phyloP scores from a whole-genome alignment of 768 basidiomycete species.

The Collybiopsis confluens region DNA sequence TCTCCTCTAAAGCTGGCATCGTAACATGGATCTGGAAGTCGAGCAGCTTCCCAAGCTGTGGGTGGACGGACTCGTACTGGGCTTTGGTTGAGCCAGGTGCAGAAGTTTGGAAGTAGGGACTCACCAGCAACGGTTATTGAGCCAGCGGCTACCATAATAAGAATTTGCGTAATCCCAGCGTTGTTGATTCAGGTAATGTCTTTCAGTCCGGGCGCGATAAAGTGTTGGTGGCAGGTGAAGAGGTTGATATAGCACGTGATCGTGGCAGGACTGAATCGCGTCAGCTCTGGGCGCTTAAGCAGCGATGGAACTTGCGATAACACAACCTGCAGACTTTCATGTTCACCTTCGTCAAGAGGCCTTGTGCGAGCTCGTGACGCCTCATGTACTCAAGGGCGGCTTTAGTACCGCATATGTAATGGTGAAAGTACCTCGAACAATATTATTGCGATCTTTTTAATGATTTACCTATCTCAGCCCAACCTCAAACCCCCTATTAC shows the following conservation, averaged over 20 bases:
- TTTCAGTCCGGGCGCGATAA: neutral
- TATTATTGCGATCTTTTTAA: constrained; percentile 10
- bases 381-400: constrained; percentile 87
- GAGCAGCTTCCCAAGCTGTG: constrained; percentile 76
- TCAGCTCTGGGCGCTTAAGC: neutral
- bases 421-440: constrained; percentile 43
- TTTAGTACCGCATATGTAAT: constrained; percentile 94
- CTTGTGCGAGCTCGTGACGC: constrained; percentile 77
- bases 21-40: constrained; percentile 72
- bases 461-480: too few species aligned
- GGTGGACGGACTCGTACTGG: constrained; percentile 90
- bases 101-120: constrained; percentile 15
- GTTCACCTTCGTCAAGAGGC: constrained; percentile 92
- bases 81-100: constrained; percentile 4
- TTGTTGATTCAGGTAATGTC: neutral
- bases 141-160: constrained; percentile 72
- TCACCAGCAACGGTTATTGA: constrained; percentile 84
- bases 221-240: constrained; percentile 5
- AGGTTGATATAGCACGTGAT: constrained; percentile 23
- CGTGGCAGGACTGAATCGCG: constrained; percentile 13
- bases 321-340: constrained; percentile 88
- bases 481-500: constrained; percentile 90
- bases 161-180: constrained; percentile 10
- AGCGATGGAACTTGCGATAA: constrained; percentile 39
- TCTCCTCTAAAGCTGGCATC: constrained; percentile 77